Evolutionary conservation across 441 rosid species (phyloP), one percentile per base, ranked within the genome.

Genomic region (Pelargonium fulgidum): DNA sequence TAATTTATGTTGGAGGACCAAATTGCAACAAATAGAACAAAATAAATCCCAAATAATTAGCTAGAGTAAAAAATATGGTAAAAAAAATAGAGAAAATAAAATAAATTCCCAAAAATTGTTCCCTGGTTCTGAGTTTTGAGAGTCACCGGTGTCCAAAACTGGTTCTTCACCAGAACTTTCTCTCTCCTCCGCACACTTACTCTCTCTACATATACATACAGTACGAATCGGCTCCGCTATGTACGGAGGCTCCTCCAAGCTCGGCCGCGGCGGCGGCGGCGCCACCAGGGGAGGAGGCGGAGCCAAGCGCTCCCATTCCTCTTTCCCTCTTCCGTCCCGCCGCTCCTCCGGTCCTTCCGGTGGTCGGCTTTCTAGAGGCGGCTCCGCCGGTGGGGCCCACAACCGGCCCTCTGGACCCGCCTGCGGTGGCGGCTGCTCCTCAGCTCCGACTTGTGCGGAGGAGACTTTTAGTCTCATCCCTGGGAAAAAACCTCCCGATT

Each of bases 201-300:
- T 29, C 36, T 29, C 36, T 29, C 36, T 29, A 29, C 36, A 29
- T 29, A 29, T 29, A 29, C 36, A 2, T 29, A 29, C 36, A 4
- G 36, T 29, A 29, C 36, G 36, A 29, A 29, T 29, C 36, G 36
- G 36, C 36, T 29, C 36, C 36, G 36, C 24, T 0, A 89, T 88
- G 97, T 81, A 76, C 81, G 85, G 89, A 20, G 90, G 81, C 41
- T 74, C 89, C 62, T 86, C 98, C 59, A 93, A 91, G 82, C 81
- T 80, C 62, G 85, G 87, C 66, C 87, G 93, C 56, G 90, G 85
- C 65, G 86, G 24, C 24, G 24, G 81, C 68, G 76, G 73, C 65
- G 79, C 76, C 69, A 78, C 76, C 69, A 78, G 8, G 9, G 19
- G 85, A 13, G 84, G 80, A 10, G 79, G 79, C 19, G 81, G 85